Percentiles rank a stretch among this genome's conserved stretches.
These are phyloP conservation scores for Boletus rufocinnamomeus DNA, from an alignment of 768 basidiomycete species.

Conservation along the genomic window DNA sequence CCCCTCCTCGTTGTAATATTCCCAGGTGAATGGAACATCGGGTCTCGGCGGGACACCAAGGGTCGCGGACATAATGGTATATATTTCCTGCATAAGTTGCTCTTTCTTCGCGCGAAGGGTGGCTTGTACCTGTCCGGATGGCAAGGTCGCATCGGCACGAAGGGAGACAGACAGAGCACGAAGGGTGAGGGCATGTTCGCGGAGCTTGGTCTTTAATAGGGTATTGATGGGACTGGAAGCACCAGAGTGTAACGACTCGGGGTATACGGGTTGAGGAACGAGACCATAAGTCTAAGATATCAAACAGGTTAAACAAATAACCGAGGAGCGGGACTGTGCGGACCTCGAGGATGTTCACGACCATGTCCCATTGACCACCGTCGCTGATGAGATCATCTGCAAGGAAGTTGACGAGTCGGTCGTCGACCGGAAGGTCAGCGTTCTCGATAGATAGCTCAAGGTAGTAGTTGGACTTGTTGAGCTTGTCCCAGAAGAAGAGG, in stretches of 20 bases:
- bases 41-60: constrained; percentile 85
- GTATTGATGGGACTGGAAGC: constrained; percentile 70
- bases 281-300: constrained; percentile 70
- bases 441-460: constrained; percentile 86
- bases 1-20: constrained; percentile 81
- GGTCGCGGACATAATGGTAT: constrained; percentile 79
- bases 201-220: constrained; percentile 86
- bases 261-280: constrained; percentile 79
- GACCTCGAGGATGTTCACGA: constrained; percentile 63
- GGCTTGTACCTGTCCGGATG: constrained; percentile 47
- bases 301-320: constrained; percentile 32
- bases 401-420: constrained; percentile 79
- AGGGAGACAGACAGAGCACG: constrained; percentile 62
- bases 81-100: constrained; percentile 80
- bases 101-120: constrained; percentile 83
- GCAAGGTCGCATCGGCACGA: constrained; percentile 43
- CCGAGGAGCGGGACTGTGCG: constrained; percentile 4
- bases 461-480: constrained; percentile 89
- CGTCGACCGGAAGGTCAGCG: constrained; percentile 76
- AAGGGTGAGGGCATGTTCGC: constrained; percentile 86
- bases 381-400: constrained; percentile 80
- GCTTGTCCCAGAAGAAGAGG: constrained; percentile 95
- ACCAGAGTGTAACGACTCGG: constrained; percentile 84
- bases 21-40: constrained; percentile 76
- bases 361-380: constrained; percentile 97